Base-by-base conservation (phyloP, 2,329 filamentous ascomycete species). In the Albifimbria verrucaria region DNA sequence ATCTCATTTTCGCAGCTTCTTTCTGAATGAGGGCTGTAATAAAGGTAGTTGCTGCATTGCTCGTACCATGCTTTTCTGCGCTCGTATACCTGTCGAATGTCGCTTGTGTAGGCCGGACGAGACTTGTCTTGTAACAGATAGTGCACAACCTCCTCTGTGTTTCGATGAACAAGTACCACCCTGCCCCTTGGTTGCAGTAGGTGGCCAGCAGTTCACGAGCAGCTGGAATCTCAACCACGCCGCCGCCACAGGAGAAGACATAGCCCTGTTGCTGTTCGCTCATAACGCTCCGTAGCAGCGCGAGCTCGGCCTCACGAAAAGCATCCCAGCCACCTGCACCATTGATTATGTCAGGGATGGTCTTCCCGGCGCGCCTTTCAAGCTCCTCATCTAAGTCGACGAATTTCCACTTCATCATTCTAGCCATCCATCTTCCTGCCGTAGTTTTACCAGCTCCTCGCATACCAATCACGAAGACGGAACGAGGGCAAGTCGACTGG, bases 371-470 rank as follows among this genome's bases (percentile, higher is more conserved):
- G 21, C 83, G 82, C 39, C 77, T 78, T 71, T 99, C 94, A 17
- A 99, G 80, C 65, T 96, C 91, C 2, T 85, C 84, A 67, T 99
- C 94, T 24, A 99, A 80, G 66, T 99, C 94, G 51, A 95, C 75
- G 55, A 96, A 87, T 7, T 88, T 85, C 66, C 91, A 86, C 48
- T 85, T 83, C 1, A 97, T 77, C 24, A 88, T 81, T 55, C 82
- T 82, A 1, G 89, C 86, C 64, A 94, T 87, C 90, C 92, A 96
- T 15, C 83, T 82, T 50, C 94, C 94, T 32, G 90, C 88, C 1
- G 94, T 99, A 0, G 94, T 97, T 76, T 99, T 99, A 23, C 94
- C 94, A 41, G 92, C 94, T 52, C 94, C 94, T 59, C 94, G 86
- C 94, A 99, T 99, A 10, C 94, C 94, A 60, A 99, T 93, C 55